Evolutionary conservation across 768 basidiomycete genomes (phyloP), one percentile per base, ranked within the genome.

Genomic region (Boletus tylopilopsis): DNA sequence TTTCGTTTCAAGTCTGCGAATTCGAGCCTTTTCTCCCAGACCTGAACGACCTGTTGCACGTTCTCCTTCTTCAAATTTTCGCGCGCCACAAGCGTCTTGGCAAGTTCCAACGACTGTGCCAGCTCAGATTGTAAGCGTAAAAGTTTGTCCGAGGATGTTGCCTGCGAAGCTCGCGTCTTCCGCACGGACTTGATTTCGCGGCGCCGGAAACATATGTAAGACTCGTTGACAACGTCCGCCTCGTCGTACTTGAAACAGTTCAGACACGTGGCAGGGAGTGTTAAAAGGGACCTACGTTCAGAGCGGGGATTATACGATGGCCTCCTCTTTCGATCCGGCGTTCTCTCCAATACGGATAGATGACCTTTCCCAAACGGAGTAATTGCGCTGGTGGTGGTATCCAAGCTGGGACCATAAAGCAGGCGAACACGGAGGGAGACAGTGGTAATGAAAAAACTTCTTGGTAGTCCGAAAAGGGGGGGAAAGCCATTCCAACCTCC

Each of bases 201-300:
- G 52, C 94, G 80, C 32, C 96, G 83, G 78, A 99, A 99, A 70
- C 96, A 99, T 38, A 97, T 88, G 55, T 97, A 98, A 0, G 95
- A 94, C 60, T 95, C 94, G 47, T 90, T 92, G 57, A 78, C 78
- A 39, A 85, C 85, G 66, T 96, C 93, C 18, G 87, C 78, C 71
- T 97, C 94, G 66, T 98, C 94, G 60, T 80, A 85, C 87, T 90
- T 35, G 5, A 34, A 2, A 37, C 21, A 5, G 4, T 13, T 57
- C 38, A 56, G 50, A 37, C 21, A 50, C 39, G 42, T 25, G 12
- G 15, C 24, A 37, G 5, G 36, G 0, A 21, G 1, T 18, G 4
- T 18, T 15, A 19, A 18, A 10, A 12, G 5, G 32, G 32, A 71
- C 87, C 55, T 68, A 94, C 94, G 64, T 97, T 94, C 25, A 99